Evolutionary conservation across 495 filamentous ascomycete genomes (phyloP), one percentile per base, ranked within the genome.

Genomic region (Podospora pseudoanserina): DNA sequence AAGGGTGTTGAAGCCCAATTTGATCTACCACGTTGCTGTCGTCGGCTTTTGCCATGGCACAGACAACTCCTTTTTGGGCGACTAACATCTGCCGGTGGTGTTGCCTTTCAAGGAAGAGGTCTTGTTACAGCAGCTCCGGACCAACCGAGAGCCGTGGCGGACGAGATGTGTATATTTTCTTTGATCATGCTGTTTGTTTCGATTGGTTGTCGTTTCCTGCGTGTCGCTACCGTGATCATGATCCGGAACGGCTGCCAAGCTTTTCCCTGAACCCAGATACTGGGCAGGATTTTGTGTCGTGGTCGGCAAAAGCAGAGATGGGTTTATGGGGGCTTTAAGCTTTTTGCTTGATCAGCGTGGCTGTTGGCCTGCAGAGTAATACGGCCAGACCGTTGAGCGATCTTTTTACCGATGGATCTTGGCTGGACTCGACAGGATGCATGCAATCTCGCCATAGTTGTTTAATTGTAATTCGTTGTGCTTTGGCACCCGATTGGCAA

Each of bases 1-100:
- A 20, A 58, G 55, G 16, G 16, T 20, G 59, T 30, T 61, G 15
- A 11, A 16, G 39, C 39, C 39, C 39, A 49, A 49, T 49, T 49
- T 49, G 39, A 49, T 49, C 39, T 11, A 11, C 39, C 39, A 49
- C 39, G 39, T 49, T 49, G 39, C 9, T 49, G 39, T 18, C 39
- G 20, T 61, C 59, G 61, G 61, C 61, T 63, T 63, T 63, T 63
- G 61, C 61, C 61, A 63, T 2, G 30, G 19, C 61, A 53, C 61
- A 63, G 18, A 2, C 15, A 4, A 4, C 30, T 7, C 55, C n/a
- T 20, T 58, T 58, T 39, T 16, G 32, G 23, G 27, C 23, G 28
- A 49, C 9, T 9, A 18, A 63, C 32, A 63, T 63, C 61, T 63
- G 61, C 61, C 61, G 61, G 18, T 44, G 13, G 49, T 18, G 2